Base-by-base conservation (phyloP, 306 rosid genomes). In the Lablab purpureus region DNA sequence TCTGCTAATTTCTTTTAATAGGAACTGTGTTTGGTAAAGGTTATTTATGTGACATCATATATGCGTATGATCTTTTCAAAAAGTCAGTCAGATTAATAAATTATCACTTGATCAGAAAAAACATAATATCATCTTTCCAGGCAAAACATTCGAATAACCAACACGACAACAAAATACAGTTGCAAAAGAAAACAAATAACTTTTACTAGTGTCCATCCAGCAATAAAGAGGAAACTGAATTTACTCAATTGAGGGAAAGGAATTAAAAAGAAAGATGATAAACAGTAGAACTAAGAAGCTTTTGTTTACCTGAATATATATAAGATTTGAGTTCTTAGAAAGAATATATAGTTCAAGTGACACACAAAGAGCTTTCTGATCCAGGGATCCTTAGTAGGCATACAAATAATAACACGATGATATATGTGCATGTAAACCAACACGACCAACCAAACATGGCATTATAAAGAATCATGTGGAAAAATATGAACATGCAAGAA, bases 141-240 rank as follows among this genome's bases (percentile, higher is more conserved):
- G 3, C n/a, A 65, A 63, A 63, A 17, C 25, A 17, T 32, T 7
- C 9, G 3, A 56, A 22, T 56, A 56, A 66, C 32, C 11, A 22
- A 8, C 6, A 54, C 13, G 3, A 28, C 28, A 54, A 55, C 62
- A 55, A 40, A 66, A n/a, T 32, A 64, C 27, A 64, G 27, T 40
- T n/a, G 36, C 27, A n/a, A 64, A 64, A 64, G 70, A 64, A 64
- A 64, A 10, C 9, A 34, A 36, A 28, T 28, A 63, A 63, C 67
- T 59, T 41, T 30, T 17, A 28, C 19, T 6, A 15, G 21, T 15
- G 11, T 30, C 2, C 46, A 63, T 18, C 23, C 17, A 36, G 28
- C 17, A 27, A 64, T 7, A 34, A 36, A 64, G 14, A 64, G 14
- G 15, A 64, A 64, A 18, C 4, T 64, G 8, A 40, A 65, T 63